Conservation (phyloP, 768 basidiomycete genomes). For the Botryobasidium botryosum region DNA sequence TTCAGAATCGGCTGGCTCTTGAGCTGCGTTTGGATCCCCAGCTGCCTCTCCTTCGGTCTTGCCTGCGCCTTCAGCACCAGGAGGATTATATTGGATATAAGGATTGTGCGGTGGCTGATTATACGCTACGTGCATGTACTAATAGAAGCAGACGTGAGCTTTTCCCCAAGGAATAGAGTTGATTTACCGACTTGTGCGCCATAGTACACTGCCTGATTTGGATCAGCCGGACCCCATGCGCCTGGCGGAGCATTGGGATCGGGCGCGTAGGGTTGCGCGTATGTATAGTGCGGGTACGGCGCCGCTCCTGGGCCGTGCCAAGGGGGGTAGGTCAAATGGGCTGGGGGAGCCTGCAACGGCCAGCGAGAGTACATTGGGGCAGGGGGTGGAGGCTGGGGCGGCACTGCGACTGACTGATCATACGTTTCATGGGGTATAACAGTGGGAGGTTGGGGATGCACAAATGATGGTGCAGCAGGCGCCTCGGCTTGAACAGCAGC, state of each 20-base stretch:
- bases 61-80: slow-evolving; percentile 26
- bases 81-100: slow-evolving; percentile 38
- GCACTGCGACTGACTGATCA: slow-evolving; percentile 25
- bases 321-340: too few relatives aligned
- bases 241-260: too few relatives aligned
- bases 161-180: too few relatives aligned
- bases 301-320: too few relatives aligned
- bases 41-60: slow-evolving; percentile 13
- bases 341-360: slow-evolving; percentile 30
- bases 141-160: too few relatives aligned
- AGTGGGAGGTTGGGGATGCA: neutral
- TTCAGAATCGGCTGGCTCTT: slow-evolving; percentile 14
- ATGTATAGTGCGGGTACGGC: too few relatives aligned
- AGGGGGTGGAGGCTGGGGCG: slow-evolving; percentile 19
- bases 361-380: neutral
- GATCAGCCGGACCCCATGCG: too few relatives aligned
- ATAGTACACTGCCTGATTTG: too few relatives aligned
- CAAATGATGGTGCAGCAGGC: neutral
- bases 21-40: slow-evolving; percentile 4
- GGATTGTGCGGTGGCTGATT: too few relatives aligned
- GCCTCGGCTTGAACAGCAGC: neutral
- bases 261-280: too few relatives aligned
- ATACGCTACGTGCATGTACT: too few relatives aligned
- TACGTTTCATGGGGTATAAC: neutral
- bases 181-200: too few relatives aligned